Evolutionary conservation across 176 grass and related monocot species (phyloP), one percentile per base, ranked within the genome.

Genomic region (Melocanna baccifera): DNA sequence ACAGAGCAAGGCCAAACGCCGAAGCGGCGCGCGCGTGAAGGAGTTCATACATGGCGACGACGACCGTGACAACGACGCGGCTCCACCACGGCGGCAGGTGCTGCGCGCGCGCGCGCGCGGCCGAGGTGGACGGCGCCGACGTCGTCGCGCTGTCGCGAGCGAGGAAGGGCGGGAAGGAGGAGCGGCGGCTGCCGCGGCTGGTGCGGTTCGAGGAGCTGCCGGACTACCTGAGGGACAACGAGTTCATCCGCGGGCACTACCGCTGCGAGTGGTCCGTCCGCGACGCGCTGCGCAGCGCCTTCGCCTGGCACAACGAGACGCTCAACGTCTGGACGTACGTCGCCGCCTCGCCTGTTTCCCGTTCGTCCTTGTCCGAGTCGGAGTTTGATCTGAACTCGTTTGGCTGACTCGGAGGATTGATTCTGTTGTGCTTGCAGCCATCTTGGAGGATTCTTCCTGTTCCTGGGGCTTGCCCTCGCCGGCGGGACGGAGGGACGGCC

Each of bases 241-340:
- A 96, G 87, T 98, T 85, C 87, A 94, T 98, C 77, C 85, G 30
- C 18, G 86, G 86, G 0, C 81, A 95, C 81, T 98, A 96, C 91
- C 82, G 96, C 36, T 90, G 81, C 59, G 93, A 98, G 81, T 95
- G 96, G 96, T 92, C 93, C 70, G 81, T 95, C 76, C 81, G 89
- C 66, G 83, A 95, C 84, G 96, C 91, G 20, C 88, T 98, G 23
- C 96, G 92, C 85, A 98, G 96, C 85, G 87, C 62, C 87, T 98
- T 98, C 93, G 85, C 93, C 15, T 98, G 96, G 96, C 96, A 98
- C 93, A 98, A 94, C 85, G 96, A 98, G 87, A 98, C 93, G 12
- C 96, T 98, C 83, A 98, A 98, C 71, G 78, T 98, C 83, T 98
- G 96, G 96, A 98, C 93, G 96, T 90, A 9, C 32, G 78, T 20